Evolutionary conservation across 1,139 yeast species (phyloP).

Genomic region (Pichia sp.): DNA sequence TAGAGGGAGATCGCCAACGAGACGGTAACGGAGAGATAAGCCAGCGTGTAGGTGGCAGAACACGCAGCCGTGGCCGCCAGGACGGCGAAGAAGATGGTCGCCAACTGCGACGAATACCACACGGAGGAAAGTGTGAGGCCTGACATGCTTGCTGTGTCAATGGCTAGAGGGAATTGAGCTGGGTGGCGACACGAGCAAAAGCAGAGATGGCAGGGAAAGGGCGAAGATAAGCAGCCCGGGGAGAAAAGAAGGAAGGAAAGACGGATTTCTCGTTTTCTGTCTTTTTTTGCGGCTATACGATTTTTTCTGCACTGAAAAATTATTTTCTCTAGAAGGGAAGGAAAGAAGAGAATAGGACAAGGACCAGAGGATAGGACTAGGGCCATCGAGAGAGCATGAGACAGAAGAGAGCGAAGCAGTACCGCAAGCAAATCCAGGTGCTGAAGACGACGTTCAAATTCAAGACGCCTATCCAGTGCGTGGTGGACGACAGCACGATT

Average conservation of each 20-base stretch:
- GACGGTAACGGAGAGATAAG: constrained; percentile 45
- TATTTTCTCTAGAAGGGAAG: background rate
- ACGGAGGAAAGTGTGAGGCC: constrained; percentile 1
- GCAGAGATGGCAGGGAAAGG: background rate
- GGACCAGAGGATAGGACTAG: no score
- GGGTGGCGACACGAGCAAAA: background rate
- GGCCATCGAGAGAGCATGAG: constrained; percentile 52
- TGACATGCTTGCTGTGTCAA: background rate
- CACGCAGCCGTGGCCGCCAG: background rate
- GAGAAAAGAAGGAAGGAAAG: background rate
- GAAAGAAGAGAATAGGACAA: no score
- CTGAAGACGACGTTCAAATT: constrained; percentile 83
- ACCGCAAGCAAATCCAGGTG: constrained; percentile 86
- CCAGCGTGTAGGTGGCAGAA: constrained; percentile 3
- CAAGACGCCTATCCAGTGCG: constrained; percentile 87
- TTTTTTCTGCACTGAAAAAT: background rate
- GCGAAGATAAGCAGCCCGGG: background rate
- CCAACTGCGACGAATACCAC: constrained; percentile 11
- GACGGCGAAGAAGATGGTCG: constrained; percentile 7
- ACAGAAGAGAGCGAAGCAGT: constrained; percentile 91
- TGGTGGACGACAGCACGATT: constrained; percentile 77
- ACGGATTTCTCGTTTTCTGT: background rate
- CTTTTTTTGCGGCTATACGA: background rate
- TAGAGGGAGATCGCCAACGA: constrained; percentile 75
- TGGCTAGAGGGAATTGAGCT: no score